Evolutionary conservation across 306 rosid species (phyloP).

Genomic region (Carpinus fangiana): DNA sequence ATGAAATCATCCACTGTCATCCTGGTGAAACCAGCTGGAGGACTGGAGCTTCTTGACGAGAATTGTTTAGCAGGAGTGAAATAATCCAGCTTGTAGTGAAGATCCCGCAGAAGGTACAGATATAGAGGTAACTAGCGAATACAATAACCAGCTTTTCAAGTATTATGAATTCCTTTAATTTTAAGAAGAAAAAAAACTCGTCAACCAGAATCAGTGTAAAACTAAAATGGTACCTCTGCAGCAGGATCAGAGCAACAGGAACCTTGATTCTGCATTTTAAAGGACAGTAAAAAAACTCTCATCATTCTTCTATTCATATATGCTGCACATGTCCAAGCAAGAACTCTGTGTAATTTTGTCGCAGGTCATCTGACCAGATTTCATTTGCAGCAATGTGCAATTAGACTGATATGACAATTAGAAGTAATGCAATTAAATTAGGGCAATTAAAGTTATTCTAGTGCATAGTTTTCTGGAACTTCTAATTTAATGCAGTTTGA

Average conservation of each 20-base stretch:
- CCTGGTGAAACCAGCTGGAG: constrained; percentile 35
- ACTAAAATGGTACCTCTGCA: constrained; percentile 36
- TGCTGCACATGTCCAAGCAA: background rate
- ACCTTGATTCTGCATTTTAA: constrained; percentile 32
- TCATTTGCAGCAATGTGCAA: background rate
- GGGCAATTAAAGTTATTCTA: background rate
- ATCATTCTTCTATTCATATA: constrained; percentile 5
- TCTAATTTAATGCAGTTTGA: background rate
- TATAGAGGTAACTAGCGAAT: constrained; percentile 34
- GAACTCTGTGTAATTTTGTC: background rate
- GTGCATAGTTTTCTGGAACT: background rate
- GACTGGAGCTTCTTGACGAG: constrained; percentile 23
- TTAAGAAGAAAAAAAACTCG: background rate
- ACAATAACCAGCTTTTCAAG: background rate
- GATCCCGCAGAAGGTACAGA: constrained; percentile 43
- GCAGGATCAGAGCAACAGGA: constrained; percentile 38
- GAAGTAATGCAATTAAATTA: background rate
- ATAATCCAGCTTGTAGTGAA: constrained; percentile 39
- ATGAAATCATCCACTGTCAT: constrained; percentile 25
- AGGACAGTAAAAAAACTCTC: background rate
- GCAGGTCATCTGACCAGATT: background rate
- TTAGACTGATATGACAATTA: background rate
- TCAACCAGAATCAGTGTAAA: background rate
- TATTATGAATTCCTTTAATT: background rate
- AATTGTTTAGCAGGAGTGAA: constrained; percentile 33